phyloP scores from a whole-genome alignment of 768 basidiomycete species.

The Suillus bovinus region DNA sequence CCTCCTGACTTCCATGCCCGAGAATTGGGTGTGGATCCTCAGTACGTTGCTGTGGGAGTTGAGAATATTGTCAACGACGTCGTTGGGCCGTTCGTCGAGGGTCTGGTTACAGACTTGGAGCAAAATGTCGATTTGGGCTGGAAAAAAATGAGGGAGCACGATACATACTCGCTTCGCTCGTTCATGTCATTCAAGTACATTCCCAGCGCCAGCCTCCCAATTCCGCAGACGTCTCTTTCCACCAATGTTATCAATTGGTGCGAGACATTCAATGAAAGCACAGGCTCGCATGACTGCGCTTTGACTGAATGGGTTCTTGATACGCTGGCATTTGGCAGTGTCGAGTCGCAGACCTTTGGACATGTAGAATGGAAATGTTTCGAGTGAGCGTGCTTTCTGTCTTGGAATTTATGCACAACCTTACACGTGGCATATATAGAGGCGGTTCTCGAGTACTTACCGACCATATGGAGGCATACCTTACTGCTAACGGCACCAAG shows the following conservation, averaged over 20 bases:
- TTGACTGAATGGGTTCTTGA: slow-evolving; percentile 36
- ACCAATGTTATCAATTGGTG: slow-evolving; percentile 7
- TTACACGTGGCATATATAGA: slow-evolving; percentile 7
- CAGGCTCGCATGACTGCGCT: slow-evolving; percentile 35
- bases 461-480: slow-evolving; percentile 24
- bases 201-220: neutral
- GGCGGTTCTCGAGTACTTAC: slow-evolving; percentile 27
- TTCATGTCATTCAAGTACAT: slow-evolving; percentile 16
- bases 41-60: slow-evolving; percentile 17
- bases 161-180: slow-evolving; percentile 27
- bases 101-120: slow-evolving; percentile 23
- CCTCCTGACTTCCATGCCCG: neutral
- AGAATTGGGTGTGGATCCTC: slow-evolving; percentile 4
- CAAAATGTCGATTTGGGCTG: slow-evolving; percentile 18
- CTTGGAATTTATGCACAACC: neutral
- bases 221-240: neutral
- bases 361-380: slow-evolving; percentile 29
- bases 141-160: slow-evolving; percentile 23
- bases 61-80: slow-evolving; percentile 19
- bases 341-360: too few species aligned
- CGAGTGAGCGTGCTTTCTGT: slow-evolving; percentile 23
- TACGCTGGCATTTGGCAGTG: slow-evolving; percentile 24
- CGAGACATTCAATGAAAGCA: slow-evolving; percentile 32
- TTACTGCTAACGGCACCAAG: slow-evolving; percentile 5
- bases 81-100: slow-evolving; percentile 19